Conservation (phyloP, 805 yeast species). For the Scheffersomyces spartinae region DNA sequence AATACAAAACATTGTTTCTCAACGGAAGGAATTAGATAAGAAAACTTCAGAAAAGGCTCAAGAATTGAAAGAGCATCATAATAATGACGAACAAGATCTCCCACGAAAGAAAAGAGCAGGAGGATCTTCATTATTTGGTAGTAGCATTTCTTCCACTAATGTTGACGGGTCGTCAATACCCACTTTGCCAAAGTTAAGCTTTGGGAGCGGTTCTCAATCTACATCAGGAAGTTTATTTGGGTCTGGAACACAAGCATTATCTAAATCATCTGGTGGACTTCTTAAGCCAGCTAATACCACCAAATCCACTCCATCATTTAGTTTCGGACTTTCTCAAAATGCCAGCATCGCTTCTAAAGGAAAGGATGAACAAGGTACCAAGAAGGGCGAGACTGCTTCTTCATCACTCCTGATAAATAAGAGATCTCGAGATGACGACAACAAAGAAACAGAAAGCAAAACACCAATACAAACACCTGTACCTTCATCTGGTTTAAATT, state of each 20-base stretch:
- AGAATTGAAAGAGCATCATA: too few relatives aligned
- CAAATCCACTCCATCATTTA: conserved; percentile 2
- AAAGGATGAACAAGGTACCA: too few relatives aligned
- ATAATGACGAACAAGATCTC: too few relatives aligned
- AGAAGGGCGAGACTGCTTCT: too few relatives aligned
- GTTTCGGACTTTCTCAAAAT: too few relatives aligned
- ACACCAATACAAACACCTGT: conserved; percentile 1
- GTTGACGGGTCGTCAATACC: neutral
- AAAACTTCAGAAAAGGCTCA: neutral
- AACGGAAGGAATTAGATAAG: conserved; percentile 5
- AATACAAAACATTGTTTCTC: conserved; percentile 12
- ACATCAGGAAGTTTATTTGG: too few relatives aligned
- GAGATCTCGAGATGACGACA: conserved; percentile 1
- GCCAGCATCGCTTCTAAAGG: too few relatives aligned
- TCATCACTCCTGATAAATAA: too few relatives aligned
- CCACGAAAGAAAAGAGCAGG: too few relatives aligned
- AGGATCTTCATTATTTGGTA: too few relatives aligned
- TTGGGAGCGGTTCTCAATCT: conserved; percentile 2
- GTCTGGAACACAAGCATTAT: too few relatives aligned
- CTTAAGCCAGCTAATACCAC: neutral
- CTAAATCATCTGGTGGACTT: too few relatives aligned
- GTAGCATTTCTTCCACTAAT: neutral
- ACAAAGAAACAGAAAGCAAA: conserved; percentile 1
- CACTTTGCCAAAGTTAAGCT: neutral
- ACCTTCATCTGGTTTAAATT: conserved; percentile 3